These are phyloP conservation scores for Hyphodiscus sp. DNA, from an alignment of 2,329 filamentous ascomycete species.

Conservation along the genomic window DNA sequence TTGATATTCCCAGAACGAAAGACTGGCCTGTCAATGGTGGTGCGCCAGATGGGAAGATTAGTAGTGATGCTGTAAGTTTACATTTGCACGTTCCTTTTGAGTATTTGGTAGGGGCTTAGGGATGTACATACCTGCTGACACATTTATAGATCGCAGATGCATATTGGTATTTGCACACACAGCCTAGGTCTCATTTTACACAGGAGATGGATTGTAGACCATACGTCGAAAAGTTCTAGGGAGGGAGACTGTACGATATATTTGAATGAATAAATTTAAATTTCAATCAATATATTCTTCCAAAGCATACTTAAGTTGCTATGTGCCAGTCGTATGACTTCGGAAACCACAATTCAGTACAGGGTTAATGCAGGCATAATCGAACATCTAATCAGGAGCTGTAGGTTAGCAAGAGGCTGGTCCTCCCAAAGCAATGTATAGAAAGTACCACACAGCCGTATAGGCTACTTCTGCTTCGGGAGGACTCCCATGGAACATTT, in stretches of 20 bases:
- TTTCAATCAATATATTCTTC: slow-evolving; percentile 51
- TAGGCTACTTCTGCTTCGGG: slow-evolving; percentile 47
- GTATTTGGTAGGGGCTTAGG: background rate
- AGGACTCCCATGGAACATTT: slow-evolving; percentile 70
- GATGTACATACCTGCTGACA: background rate
- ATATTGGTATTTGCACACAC: slow-evolving; percentile 73
- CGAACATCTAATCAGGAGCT: slow-evolving; percentile 35
- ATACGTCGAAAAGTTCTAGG: slow-evolving; percentile 66
- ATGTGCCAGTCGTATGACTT: slow-evolving; percentile 94
- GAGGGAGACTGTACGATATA: background rate
- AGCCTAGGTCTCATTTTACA: slow-evolving; percentile 72
- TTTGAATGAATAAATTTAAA: too few species aligned
- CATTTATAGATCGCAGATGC: slow-evolving; percentile 69
- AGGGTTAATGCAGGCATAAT: slow-evolving; percentile 80
- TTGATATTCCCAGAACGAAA: slow-evolving; percentile 70
- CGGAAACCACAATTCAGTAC: slow-evolving; percentile 56
- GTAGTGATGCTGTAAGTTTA: slow-evolving; percentile 61
- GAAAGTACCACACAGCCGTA: slow-evolving; percentile 20
- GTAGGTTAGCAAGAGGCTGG: slow-evolving; percentile 22
- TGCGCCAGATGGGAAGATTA: slow-evolving; percentile 57
- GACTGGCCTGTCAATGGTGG: slow-evolving; percentile 39
- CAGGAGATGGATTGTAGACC: slow-evolving; percentile 77
- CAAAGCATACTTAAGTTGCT: slow-evolving; percentile 49
- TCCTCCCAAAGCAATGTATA: slow-evolving; percentile 29
- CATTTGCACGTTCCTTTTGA: slow-evolving; percentile 1